Evolutionary conservation across 768 basidiomycete species (phyloP), one percentile per base, ranked within the genome.

Genomic region (Boletus sp.): DNA sequence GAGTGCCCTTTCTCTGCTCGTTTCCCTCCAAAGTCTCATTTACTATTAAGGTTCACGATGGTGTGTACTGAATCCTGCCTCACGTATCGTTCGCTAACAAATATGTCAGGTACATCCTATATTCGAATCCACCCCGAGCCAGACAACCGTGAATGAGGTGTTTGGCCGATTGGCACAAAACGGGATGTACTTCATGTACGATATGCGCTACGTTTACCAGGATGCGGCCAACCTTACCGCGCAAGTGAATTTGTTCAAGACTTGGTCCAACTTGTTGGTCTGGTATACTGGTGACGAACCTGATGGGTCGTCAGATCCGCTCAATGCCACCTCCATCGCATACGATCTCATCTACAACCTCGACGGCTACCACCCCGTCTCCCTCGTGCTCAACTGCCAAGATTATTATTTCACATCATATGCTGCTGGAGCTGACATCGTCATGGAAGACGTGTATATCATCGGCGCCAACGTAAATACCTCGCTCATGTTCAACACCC

Each of bases 271-370:
- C 59, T 78, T 92, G 28, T 73, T 90, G 20, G 67, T 84, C 3
- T 87, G 85, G 84, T 89, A 89, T 65, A 88, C 85, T 1, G 84
- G 77, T 1, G 87, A 90, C 63, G 87, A 90, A 68, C 86, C 84
- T 2, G 87, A 89, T 61, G 87, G 87, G 15, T 84, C 80, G 3
- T 78, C 79, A 9, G 85, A 89, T 57, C 85, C 89, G 4, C 73
- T 84, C 29, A 77, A 84, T 48, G 86, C 86, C 0, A 83, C 63
- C 0, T 60, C 72, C 3, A 68, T 60, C n/a, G 71, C 85, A 0
- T 81, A 81, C 46, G 77, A 83, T 57, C 74, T 84, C 35, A 86
- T 89, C 64, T 79, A 79, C 49, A 79, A 78, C 5, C 67, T 87
- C 29, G 85, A 87, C 47, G 83, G 83, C 4, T 89, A 87, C 61